Base-by-base conservation (phyloP, 129 eudicot species). In the Flaveria linearis region DNA sequence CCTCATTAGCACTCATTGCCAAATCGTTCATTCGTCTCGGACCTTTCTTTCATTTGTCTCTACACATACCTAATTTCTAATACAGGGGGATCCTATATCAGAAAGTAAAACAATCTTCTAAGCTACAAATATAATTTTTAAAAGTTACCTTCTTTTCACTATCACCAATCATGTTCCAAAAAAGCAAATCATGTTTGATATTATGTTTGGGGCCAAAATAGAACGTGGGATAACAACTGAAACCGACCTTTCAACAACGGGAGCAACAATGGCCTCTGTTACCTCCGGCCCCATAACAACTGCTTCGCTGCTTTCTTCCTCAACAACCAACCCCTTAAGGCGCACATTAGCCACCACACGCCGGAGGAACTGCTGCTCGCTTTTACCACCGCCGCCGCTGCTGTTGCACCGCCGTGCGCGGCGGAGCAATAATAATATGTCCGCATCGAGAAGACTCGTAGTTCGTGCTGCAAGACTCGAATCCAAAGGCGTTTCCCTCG, bases 401-500 rank as follows among this genome's bases (percentile, higher is more conserved):
- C 52, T 77, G 76, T 58, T 80, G 15, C 63, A 41, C 74, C 76
- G 73, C 60, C 50, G 85, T 58, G 71, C 65, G 78, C 82, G 68
- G 30, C 88, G 47, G 66, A 58, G 73, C 61, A 75, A 68, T n/a
- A 78, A 68, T 14, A 72, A 12, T 25, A 72, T 28, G 30, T n/a
- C 84, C 30, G 47, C 70, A 10, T 7, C 87, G 5, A 88, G 80
- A 75, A 86, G 74, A 74, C 76, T 85, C 12, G 76, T 68, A n/a
- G 82, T 91, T 68, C 88, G 89, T 79, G 96, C 93, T 1, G 91
- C 99, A 4, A 84, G 97, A 82, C 83, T 76, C 17, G 99, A 89
- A 86, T 91, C 99, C 68, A 81, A 86, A 69, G 88, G 82, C n/a
- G 92, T 82, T 51, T 79, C 91, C 23, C 77, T 94, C 52, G 97